Conservation (phyloP, 768 basidiomycete species). For the Candolleomyces aberdarensis region DNA sequence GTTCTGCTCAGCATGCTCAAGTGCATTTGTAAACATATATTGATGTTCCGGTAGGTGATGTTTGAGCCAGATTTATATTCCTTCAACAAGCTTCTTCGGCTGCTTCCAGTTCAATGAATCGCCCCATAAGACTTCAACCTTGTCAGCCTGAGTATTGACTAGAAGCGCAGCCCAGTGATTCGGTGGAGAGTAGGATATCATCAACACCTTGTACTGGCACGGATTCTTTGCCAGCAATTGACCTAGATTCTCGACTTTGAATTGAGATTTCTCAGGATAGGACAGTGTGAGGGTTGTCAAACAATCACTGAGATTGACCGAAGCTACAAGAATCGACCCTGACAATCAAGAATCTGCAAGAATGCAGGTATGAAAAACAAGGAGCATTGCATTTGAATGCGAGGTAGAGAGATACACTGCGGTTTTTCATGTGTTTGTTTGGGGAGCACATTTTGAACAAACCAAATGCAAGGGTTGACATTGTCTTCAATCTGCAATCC, state of each 20-base stretch:
- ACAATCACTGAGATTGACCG: background rate
- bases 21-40: background rate
- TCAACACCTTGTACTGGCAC: background rate
- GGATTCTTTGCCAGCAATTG: background rate
- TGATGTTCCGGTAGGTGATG: background rate
- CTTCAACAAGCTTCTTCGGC: background rate
- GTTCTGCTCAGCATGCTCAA: background rate
- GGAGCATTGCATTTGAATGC: background rate
- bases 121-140: background rate
- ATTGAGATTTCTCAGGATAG: background rate
- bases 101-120: background rate
- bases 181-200: background rate
- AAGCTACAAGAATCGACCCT: background rate
- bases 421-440: no score
- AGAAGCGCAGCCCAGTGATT: background rate
- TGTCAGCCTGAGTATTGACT: background rate
- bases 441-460: no score
- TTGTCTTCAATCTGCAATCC: no score
- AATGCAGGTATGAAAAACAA: background rate
- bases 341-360: background rate
- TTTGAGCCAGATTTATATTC: background rate
- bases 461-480: no score
- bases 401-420: background rate
- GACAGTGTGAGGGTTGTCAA: background rate
- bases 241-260: background rate